Conservation (phyloP, 2,329 filamentous ascomycete species). For the Teratosphaeria zuluensis region DNA sequence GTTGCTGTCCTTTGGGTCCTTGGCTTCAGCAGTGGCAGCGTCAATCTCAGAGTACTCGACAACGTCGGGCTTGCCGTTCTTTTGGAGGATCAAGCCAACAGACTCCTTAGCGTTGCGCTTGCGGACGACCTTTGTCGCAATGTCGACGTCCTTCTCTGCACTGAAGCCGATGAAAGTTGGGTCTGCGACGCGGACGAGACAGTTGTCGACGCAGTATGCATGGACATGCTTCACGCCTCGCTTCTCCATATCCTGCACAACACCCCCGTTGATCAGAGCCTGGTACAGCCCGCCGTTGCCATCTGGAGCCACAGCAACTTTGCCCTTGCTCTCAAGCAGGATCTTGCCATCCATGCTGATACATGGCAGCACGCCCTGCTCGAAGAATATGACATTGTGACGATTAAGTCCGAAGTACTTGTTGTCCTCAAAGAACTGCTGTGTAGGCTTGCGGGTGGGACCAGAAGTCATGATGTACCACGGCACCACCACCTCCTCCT, state of each 20-base stretch:
- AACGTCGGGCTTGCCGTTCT: constrained; percentile 93
- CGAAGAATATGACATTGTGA: constrained; percentile 84
- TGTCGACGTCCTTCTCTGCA: constrained; percentile 78
- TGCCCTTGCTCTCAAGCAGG: constrained; percentile 78
- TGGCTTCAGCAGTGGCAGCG: constrained; percentile 65
- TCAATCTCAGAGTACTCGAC: constrained; percentile 99
- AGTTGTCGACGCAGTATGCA: constrained; percentile 98
- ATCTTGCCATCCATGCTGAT: constrained; percentile 98
- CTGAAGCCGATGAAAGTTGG: constrained; percentile 92
- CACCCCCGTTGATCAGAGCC: constrained; percentile 69
- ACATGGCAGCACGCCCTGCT: constrained; percentile 93
- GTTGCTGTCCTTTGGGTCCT: constrained; percentile 67
- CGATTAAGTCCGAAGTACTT: constrained; percentile 81
- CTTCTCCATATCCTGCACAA: constrained; percentile 77
- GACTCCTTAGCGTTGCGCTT: constrained; percentile 96
- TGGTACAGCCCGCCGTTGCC: constrained; percentile 96
- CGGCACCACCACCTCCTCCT: constrained; percentile 59
- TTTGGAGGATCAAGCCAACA: constrained; percentile 85
- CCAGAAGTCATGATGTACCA: constrained; percentile 99
- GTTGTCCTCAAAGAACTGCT: constrained; percentile 83
- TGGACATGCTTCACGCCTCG: constrained; percentile 92
- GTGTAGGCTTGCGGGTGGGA: constrained; percentile 82
- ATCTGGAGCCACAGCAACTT: constrained; percentile 88
- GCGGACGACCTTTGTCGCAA: constrained; percentile 97
- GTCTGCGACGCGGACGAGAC: constrained; percentile 96